Evolutionary conservation across 192 early-diverging fungal species (phyloP), one percentile per base, ranked within the genome.

Genomic region (Chytriomyces sp.): DNA sequence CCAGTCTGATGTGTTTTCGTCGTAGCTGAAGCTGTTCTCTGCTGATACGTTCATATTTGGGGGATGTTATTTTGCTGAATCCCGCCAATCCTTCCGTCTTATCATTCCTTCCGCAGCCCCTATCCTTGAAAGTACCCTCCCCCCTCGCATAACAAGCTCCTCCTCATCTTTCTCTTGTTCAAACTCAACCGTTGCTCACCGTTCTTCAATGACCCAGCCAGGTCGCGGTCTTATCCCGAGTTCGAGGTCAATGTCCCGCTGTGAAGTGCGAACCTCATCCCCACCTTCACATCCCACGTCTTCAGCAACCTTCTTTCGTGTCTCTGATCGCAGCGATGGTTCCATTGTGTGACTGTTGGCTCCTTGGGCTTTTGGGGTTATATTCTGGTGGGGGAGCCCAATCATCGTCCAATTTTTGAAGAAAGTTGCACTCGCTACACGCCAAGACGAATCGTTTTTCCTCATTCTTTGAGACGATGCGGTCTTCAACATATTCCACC

Each of bases 1-100:
- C 63, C 63, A 64, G 63, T 64, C 63, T 26, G 63, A 13, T 28
- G 24, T 26, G 26, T 64, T 26, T 13, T 64, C 63, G 63, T 64
- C 26, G 13, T 13, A 20, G 20, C 53, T 20, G 16, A 57, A 5
- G 20, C 53, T 1, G 53, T 2, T 20, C 20, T n/a, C 53, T 20
- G 53, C 20, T n/a, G 20, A 20, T 13, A 5, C 53, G 53, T 57
- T 57, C 53, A 57, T 57, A 20, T 13, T 20, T 20, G 53, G 53
- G 18, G 20, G 53, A 57, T 57, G 53, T 13, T 13, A 57, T n/a
- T 13, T n/a, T 20, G 53, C 16, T 3, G 53, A 57, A 20, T 57
- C 20, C 20, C 53, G 53, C 13, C 16, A 57, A 57, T 57, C 20
- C 16, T 57, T 57, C 20, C 53, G 53, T 57, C 53, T 57, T 13